Conservation (phyloP, 2,329 filamentous ascomycete species). For the Fusarium sp. region DNA sequence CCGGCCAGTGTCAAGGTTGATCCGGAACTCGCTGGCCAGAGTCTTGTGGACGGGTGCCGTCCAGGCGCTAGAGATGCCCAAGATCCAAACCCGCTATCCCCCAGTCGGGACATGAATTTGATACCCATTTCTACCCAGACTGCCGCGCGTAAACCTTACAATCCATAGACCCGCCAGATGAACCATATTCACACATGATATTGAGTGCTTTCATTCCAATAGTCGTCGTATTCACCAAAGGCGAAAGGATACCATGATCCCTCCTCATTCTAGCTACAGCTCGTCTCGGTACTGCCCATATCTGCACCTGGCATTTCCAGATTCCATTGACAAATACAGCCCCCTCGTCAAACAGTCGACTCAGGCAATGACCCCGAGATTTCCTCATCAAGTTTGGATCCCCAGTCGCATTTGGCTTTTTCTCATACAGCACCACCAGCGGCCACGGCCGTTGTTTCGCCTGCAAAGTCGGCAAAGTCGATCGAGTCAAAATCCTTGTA, state of each 20-base stretch:
- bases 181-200: constrained; percentile 1
- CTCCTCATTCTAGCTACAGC: constrained; percentile 33
- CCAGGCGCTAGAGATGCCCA: not conserved
- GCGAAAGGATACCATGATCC: constrained; percentile 27
- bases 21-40: not conserved
- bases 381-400: constrained; percentile 24
- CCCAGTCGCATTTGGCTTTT: constrained; percentile 4
- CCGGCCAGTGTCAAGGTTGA: constrained; percentile 11
- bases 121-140: constrained; percentile 32
- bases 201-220: constrained; percentile 39
- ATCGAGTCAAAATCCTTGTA: constrained; percentile 16
- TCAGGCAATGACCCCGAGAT: constrained; percentile 16
- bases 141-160: constrained; percentile 27
- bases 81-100: not conserved
- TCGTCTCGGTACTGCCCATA: constrained; percentile 30
- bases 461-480: constrained; percentile 9
- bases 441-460: constrained; percentile 19
- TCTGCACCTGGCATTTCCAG: constrained; percentile 30
- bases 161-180: constrained; percentile 16
- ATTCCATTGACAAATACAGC: constrained; percentile 21
- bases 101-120: constrained; percentile 22
- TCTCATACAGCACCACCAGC: constrained; percentile 18
- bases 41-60: not conserved
- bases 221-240: constrained; percentile 42
- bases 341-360: constrained; percentile 13